phyloP scores from a whole-genome alignment of 768 basidiomycete genomes.

The Lentinula detonsa region DNA sequence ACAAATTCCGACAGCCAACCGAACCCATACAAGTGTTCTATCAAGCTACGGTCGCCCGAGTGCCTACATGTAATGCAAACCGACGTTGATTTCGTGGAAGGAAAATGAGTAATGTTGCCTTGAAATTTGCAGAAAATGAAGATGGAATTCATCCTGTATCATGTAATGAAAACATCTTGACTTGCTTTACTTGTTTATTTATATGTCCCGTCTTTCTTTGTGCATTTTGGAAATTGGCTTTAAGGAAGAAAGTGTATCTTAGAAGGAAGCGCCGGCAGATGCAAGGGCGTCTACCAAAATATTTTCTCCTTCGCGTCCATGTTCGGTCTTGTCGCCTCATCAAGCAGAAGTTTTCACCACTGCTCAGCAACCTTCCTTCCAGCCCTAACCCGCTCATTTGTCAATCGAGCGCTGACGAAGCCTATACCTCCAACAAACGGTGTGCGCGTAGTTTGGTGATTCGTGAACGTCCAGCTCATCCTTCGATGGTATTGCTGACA shows the following conservation, averaged over 20 bases:
- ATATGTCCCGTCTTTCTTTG: too few relatives aligned
- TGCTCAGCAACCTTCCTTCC: constrained; percentile 13
- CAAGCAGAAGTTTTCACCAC: not conserved
- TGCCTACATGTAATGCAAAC: not conserved
- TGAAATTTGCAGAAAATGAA: too few relatives aligned
- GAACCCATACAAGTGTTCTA: not conserved
- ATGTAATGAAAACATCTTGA: too few relatives aligned
- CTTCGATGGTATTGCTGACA: not conserved
- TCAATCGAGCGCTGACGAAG: constrained; percentile 25
- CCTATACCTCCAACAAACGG: constrained; percentile 32
- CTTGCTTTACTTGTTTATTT: too few relatives aligned
- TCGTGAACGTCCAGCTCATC: not conserved
- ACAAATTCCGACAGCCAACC: not conserved
- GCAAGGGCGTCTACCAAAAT: too few relatives aligned
- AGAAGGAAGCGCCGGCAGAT: too few relatives aligned
- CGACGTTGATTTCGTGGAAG: not conserved
- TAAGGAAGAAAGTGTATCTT: too few relatives aligned
- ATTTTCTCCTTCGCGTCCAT: not conserved
- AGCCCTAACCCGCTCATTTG: constrained; percentile 23
- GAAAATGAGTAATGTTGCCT: too few relatives aligned
- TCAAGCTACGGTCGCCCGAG: not conserved
- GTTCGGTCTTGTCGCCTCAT: not conserved
- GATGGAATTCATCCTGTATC: too few relatives aligned
- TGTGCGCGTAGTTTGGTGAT: constrained; percentile 13
- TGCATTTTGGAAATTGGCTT: too few relatives aligned